These are phyloP conservation scores for Zizania latifolia DNA, from an alignment of 176 grass and related monocot genomes.

Conservation along the genomic window DNA sequence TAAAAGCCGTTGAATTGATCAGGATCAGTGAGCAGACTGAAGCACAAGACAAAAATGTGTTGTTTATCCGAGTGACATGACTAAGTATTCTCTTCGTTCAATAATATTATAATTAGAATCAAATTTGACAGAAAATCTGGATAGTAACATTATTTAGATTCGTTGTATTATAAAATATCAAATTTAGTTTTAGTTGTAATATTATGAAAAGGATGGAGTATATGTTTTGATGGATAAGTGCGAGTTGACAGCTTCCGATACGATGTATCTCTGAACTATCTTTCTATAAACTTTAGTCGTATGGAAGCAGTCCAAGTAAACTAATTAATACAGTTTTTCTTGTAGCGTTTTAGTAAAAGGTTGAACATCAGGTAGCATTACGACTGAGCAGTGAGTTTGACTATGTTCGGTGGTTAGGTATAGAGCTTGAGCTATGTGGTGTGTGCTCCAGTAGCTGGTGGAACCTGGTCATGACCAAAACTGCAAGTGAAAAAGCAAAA, in stretches of 20 bases:
- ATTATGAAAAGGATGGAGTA: too few species aligned
- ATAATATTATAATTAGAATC: too few species aligned
- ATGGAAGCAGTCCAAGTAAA: conserved; percentile 6
- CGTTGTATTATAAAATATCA: too few species aligned
- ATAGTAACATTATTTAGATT: too few species aligned
- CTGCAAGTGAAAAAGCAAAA: conserved; percentile 12
- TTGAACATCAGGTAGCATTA: not conserved
- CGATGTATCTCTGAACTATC: not conserved
- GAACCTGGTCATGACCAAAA: conserved; percentile 1
- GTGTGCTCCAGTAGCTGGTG: not conserved
- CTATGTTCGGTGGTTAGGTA: not conserved
- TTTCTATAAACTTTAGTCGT: not conserved
- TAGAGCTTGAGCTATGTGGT: not conserved
- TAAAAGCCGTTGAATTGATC: conserved; percentile 21
- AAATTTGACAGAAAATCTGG: too few species aligned
- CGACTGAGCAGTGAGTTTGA: too few species aligned
- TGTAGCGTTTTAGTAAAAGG: not conserved
- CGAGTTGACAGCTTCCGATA: not conserved
- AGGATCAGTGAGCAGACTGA: not conserved
- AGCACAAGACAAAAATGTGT: not conserved
- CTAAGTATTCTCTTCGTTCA: too few species aligned
- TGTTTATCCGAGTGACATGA: not conserved
- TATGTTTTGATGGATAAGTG: conserved; percentile 9
- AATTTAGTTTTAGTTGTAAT: too few species aligned
- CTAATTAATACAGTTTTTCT: not conserved